These are phyloP conservation scores for Prosopis cineraria DNA, from an alignment of 306 rosid genomes.

Conservation along the genomic window DNA sequence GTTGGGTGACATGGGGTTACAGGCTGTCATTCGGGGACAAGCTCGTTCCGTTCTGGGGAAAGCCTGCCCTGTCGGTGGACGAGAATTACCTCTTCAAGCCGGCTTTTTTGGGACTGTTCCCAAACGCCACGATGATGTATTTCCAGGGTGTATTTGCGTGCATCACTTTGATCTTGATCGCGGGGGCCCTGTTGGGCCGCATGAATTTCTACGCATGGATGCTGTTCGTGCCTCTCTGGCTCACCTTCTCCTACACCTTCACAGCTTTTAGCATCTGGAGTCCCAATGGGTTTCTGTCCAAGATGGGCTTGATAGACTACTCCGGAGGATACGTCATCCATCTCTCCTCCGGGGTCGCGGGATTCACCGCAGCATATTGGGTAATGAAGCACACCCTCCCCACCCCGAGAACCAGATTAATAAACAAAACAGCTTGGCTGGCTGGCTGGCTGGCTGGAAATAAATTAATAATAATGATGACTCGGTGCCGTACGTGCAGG, in stretches of 20 bases:
- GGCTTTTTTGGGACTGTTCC: conserved; percentile 39
- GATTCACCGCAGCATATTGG: conserved; percentile 59
- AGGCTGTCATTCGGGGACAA: conserved; percentile 46
- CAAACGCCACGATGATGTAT: conserved; percentile 50
- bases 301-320: conserved; percentile 44
- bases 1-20: conserved; percentile 53
- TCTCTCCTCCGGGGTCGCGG: conserved; percentile 59
- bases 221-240: conserved; percentile 59
- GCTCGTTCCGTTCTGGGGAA: conserved; percentile 49
- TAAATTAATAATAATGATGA: too few relatives aligned
- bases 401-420: too few relatives aligned
- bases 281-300: conserved; percentile 28
- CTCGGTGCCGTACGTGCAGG: conserved; percentile 11
- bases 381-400: too few relatives aligned
- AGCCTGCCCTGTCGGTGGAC: conserved; percentile 34
- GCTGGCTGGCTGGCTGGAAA: too few relatives aligned
- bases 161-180: conserved; percentile 53
- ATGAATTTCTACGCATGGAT: conserved; percentile 62
- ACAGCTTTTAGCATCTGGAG: conserved; percentile 54
- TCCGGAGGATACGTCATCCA: conserved; percentile 57
- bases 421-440: too few relatives aligned
- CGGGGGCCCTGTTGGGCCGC: conserved; percentile 53
- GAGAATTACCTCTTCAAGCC: conserved; percentile 21
- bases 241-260: conserved; percentile 52
- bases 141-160: conserved; percentile 52